Evolutionary conservation across 768 basidiomycete species (phyloP), one percentile per base, ranked within the genome.

Genomic region (Neoboletus magnificus): DNA sequence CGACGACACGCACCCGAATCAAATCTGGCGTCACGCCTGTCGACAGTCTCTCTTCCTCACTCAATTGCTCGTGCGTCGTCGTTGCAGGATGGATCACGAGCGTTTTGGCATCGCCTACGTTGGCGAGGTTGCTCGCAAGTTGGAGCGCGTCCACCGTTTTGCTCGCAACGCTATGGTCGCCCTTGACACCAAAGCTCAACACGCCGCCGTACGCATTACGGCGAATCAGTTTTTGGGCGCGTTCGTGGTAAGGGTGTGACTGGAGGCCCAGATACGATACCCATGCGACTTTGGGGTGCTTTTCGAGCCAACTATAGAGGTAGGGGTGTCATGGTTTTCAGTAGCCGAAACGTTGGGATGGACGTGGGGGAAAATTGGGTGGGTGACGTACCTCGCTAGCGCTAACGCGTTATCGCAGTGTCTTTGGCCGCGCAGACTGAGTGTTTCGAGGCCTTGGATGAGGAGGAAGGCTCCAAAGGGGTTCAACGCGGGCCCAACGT

Each of bases 121-220:
- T 90, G 13, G 86, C 87, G 10, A 90, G 76, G 64, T 89, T 73
- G 62, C 85, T 87, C 18, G 85, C 86, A 6, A 93, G 77, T 63
- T 79, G 82, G 54, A 93, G 76, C 58, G 71, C 78, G 60, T 93
- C 90, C 15, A 93, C 86, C 32, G 87, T 75, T 54, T 77, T 76
- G 72, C 79, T 82, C 8, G 84, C 86, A 2, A 64, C 66, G 48
- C 71, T 67, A 2, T 73, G 72, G 48, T 78, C 78, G 18, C 85
- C 87, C 62, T 83, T 83, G 57, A 91, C 70, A 9, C 91, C 92
- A 62, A 93, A 92, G 71, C 79, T 88, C 48, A 93, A 71, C 60
- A 93, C 79, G 22, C 89, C 91, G 5, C 90, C 87, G 55, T 76
- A 92, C 3, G 75, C 71, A n/a, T 68, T 49, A 1, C 73, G 68